Evolutionary conservation across 306 rosid genomes (phyloP), one percentile per base, ranked within the genome.

Genomic region (Erythrophleum fordii): DNA sequence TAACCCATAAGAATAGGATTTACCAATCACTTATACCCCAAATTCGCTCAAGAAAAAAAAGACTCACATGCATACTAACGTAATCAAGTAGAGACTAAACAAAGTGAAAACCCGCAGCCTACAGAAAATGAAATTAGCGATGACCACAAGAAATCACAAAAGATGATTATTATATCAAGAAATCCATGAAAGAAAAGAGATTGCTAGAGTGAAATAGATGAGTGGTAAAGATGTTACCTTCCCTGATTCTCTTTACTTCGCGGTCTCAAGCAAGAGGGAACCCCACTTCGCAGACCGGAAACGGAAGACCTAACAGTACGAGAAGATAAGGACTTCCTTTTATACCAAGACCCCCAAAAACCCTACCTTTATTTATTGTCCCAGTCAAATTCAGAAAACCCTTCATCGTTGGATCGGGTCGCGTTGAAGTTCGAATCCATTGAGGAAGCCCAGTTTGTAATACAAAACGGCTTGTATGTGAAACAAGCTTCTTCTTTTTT

Each of bases 261-360:
- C 58, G 79, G 44, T 69, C 4, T n/a, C 51, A 10, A 74, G 55
- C n/a, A 26, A 76, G 65, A 35, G 29, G 37, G 34, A 34, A 53
- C 53, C 55, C 25, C 66, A 75, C 69, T 41, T 75, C 22, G 69
- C 69, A 48, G 49, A 29, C 48, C 25, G 17, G 70, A 80, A 61
- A 37, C 16, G 72, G 80, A 72, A 68, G 71, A 80, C 86, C 83
- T 70, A 76, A 72, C 11, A 2, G 11, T 1, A 0, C 5, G 17
- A 18, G 49, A 2, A 39, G 86, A 86, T 83, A 86, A 83, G 76
- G 76, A 66, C 28, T 62, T 41, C 81, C 5, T 76, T 83, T 86
- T 86, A 80, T 86, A 86, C 35, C 22, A 44, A 68, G 58, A 41
- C 72, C 22, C 3, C 4, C n/a, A 58, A 83, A 80, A 86, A 82